A percentile compares a stretch with the other conserved stretches of the same genome.
Conservation (phyloP, 148 eudicot genomes). For the Linanthus parryae region DNA sequence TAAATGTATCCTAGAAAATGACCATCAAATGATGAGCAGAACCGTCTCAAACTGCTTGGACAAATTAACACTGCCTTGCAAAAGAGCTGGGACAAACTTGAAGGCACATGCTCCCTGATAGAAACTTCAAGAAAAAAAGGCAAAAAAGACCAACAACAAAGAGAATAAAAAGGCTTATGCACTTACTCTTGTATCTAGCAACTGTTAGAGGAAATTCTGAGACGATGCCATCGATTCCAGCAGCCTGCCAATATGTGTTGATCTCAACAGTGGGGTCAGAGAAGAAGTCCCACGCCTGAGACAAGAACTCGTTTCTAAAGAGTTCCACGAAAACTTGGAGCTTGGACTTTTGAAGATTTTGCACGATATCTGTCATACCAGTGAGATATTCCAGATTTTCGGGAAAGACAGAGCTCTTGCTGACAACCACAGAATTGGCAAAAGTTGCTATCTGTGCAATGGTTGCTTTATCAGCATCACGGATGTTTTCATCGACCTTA, state of each 20-base stretch:
- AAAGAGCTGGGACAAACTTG: too few species aligned
- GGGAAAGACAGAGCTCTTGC: slow-evolving; percentile 58
- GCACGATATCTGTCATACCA: slow-evolving; percentile 38
- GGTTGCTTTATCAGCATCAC: slow-evolving; percentile 42
- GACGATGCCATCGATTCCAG: slow-evolving; percentile 58
- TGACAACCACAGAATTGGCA: slow-evolving; percentile 56
- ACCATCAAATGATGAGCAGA: too few species aligned
- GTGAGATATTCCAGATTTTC: slow-evolving; percentile 21
- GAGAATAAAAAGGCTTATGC: too few species aligned
- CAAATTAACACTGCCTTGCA: too few species aligned
- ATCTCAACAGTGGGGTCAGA: slow-evolving; percentile 64
- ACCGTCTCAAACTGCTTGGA: too few species aligned
- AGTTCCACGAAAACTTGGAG: slow-evolving; percentile 53
- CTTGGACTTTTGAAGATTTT: slow-evolving; percentile 47
- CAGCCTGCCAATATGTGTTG: slow-evolving; percentile 33
- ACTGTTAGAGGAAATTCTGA: slow-evolving; percentile 80
- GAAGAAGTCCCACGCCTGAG: slow-evolving; percentile 79
- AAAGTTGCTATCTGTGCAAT: slow-evolving; percentile 54
- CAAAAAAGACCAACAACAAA: too few species aligned
- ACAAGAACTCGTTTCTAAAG: slow-evolving; percentile 61
- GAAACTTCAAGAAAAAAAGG: too few species aligned
- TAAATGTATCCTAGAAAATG: too few species aligned
- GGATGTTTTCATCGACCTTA: slow-evolving; percentile 43
- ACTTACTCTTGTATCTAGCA: slow-evolving; percentile 71
- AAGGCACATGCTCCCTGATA: too few species aligned